Evolutionary conservation across 2,329 filamentous ascomycete species (phyloP).

Genomic region (Colletotrichum camelliae): DNA sequence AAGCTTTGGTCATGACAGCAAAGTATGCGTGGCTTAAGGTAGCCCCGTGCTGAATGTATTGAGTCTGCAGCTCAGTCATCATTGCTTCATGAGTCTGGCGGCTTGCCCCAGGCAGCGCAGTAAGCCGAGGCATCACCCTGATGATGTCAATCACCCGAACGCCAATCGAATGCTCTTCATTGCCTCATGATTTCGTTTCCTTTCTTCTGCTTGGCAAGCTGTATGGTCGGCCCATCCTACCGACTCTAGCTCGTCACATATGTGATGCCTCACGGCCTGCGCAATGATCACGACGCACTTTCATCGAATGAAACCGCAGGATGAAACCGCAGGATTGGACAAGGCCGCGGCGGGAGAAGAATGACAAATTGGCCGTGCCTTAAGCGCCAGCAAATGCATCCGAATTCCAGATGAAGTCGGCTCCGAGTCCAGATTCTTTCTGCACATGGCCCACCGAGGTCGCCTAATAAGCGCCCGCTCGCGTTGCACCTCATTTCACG

Average conservation of each 20-base stretch:
- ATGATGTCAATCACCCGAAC: not conserved
- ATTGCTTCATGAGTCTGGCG: not conserved
- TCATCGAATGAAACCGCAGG: not conserved
- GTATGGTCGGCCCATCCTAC: not conserved
- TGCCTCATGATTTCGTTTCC: not conserved
- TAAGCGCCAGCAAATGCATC: not conserved
- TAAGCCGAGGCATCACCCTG: not conserved
- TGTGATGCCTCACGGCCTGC: not conserved
- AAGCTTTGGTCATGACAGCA: not conserved
- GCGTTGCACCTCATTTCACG: not conserved
- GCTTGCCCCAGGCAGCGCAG: not conserved
- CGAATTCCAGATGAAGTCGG: not conserved
- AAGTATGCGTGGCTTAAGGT: not conserved
- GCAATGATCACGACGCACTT: not conserved
- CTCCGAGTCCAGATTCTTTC: not conserved
- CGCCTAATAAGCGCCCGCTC: constrained; percentile 5
- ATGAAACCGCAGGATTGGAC: not conserved
- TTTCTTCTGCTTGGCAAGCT: not conserved
- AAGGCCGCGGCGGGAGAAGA: not conserved
- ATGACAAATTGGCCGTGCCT: not conserved
- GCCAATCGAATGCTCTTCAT: not conserved
- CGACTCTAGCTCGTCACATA: not conserved
- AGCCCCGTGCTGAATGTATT: not conserved
- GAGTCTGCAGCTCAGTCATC: not conserved
- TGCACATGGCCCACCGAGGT: not conserved